Conservation (phyloP, 768 basidiomycete species). For the Amanita rimosa region DNA sequence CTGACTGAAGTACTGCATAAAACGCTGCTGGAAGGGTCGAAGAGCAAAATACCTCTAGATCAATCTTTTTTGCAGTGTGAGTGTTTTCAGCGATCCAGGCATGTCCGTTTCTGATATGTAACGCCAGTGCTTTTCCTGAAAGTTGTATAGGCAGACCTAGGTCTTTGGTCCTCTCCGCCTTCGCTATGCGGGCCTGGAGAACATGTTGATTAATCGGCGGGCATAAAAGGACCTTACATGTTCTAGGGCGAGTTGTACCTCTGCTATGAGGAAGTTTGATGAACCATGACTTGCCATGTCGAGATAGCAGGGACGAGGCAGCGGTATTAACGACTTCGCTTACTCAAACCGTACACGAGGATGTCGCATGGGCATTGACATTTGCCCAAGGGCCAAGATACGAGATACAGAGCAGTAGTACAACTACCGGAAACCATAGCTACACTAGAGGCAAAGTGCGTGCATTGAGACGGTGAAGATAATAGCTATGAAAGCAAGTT, state of each 20-base stretch:
- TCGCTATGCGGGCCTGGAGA: conserved; percentile 55
- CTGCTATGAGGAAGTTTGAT: conserved; percentile 58
- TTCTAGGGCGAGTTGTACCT: conserved; percentile 55
- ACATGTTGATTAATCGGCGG: background rate
- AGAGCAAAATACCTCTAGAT: conserved; percentile 52
- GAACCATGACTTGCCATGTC: conserved; percentile 17
- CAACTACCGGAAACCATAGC: conserved; percentile 4
- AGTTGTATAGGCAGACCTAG: conserved; percentile 76
- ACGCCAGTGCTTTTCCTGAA: conserved; percentile 59
- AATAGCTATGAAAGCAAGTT: background rate
- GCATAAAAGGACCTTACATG: conserved; percentile 28
- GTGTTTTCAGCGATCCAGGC: conserved; percentile 91
- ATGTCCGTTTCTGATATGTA: conserved; percentile 49
- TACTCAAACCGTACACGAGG: background rate
- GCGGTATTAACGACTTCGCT: background rate
- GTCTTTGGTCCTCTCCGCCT: conserved; percentile 57
- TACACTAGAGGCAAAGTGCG: conserved; percentile 7
- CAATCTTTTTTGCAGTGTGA: conserved; percentile 56
- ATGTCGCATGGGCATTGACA: background rate
- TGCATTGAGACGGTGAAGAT: background rate
- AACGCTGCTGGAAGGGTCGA: background rate
- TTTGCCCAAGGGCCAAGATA: background rate
- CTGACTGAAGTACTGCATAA: conserved; percentile 42
- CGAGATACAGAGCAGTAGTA: background rate
- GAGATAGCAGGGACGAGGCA: background rate